phyloP scores from a whole-genome alignment of 306 rosid genomes.

The Hippophae gyantsensis region DNA sequence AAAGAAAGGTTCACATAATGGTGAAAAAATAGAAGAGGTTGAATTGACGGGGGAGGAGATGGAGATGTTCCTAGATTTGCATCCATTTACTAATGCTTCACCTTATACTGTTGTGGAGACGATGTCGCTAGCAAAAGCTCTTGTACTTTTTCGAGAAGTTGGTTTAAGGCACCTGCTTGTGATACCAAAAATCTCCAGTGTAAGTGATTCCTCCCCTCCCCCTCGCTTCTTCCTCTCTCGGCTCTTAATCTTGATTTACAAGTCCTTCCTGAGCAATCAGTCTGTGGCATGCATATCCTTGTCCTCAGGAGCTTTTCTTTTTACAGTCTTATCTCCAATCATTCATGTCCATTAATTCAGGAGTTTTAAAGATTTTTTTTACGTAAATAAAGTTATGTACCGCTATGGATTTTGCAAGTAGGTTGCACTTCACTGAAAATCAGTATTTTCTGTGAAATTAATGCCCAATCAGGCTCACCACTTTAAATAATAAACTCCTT shows the following conservation, averaged over 20 bases:
- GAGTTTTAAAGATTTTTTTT: too few relatives aligned
- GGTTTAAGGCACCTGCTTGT: slow-evolving; percentile 90
- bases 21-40: slow-evolving; percentile 47
- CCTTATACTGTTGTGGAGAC: slow-evolving; percentile 91
- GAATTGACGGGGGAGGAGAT: slow-evolving; percentile 59
- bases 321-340: too few relatives aligned
- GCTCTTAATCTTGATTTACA: not conserved
- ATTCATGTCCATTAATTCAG: too few relatives aligned
- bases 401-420: too few relatives aligned
- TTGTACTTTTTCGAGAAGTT: slow-evolving; percentile 61
- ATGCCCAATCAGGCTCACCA: too few relatives aligned
- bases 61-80: slow-evolving; percentile 82
- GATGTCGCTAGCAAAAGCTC: slow-evolving; percentile 88
- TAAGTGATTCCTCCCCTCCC: slow-evolving; percentile 36
- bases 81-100: slow-evolving; percentile 80
- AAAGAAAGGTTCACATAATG: slow-evolving; percentile 49
- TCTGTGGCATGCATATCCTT: not conserved
- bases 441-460: too few relatives aligned
- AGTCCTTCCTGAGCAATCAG: not conserved
- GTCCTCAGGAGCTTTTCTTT: too few relatives aligned
- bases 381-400: too few relatives aligned
- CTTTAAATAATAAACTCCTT: too few relatives aligned
- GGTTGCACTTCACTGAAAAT: too few relatives aligned
- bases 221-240: not conserved
- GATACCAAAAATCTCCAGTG: slow-evolving; percentile 66